phyloP scores from a whole-genome alignment of 805 yeast species.

The Blastobotrys attinorum region DNA sequence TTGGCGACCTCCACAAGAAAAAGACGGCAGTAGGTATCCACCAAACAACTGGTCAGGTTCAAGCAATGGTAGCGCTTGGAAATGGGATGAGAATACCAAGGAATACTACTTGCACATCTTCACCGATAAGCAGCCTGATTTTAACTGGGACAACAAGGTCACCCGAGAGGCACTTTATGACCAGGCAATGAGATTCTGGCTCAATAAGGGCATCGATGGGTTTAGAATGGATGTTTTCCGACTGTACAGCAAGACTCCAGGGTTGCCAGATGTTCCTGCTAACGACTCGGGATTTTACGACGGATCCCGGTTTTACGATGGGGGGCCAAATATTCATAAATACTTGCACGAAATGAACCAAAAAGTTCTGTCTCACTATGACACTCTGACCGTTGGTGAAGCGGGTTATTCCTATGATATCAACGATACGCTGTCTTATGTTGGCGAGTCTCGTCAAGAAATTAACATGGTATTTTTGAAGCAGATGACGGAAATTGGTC shows the following conservation, averaged over 20 bases:
- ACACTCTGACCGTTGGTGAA: slow-evolving; percentile 53
- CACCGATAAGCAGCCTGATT: slow-evolving; percentile 50
- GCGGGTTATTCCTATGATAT: slow-evolving; percentile 36
- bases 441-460: slow-evolving; percentile 22
- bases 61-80: slow-evolving; percentile 55
- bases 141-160: slow-evolving; percentile 51
- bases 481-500: background rate
- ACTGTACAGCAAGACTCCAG: slow-evolving; percentile 41
- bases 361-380: slow-evolving; percentile 38
- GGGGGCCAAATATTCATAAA: slow-evolving; percentile 53
- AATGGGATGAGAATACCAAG: slow-evolving; percentile 43
- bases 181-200: slow-evolving; percentile 46
- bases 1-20: slow-evolving; percentile 43
- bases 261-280: slow-evolving; percentile 43
- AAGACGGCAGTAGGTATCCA: slow-evolving; percentile 42
- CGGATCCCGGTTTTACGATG: slow-evolving; percentile 36
- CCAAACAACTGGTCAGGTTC: slow-evolving; percentile 51
- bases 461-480: slow-evolving; percentile 31
- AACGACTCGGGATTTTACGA: slow-evolving; percentile 33
- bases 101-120: slow-evolving; percentile 50
- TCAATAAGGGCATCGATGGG: slow-evolving; percentile 49
- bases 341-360: slow-evolving; percentile 45
- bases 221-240: slow-evolving; percentile 53
- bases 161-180: slow-evolving; percentile 35
- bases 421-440: slow-evolving; percentile 28